Conservation (phyloP, 331 rosid species). For the Dryas integrifolia region DNA sequence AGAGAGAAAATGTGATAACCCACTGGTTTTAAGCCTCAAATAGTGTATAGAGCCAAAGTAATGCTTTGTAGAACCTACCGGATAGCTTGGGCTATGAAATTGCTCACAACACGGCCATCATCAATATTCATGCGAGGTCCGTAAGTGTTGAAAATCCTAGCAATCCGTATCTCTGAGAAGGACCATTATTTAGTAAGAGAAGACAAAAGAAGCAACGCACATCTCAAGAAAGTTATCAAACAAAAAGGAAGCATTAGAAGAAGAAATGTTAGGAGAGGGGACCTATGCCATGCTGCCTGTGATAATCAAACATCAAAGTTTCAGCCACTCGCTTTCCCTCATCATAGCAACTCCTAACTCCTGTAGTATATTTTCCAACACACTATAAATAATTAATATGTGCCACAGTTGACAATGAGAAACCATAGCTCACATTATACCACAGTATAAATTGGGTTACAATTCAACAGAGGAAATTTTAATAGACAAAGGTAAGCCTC, state of each 20-base stretch:
- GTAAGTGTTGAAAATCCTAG: constrained; percentile 51
- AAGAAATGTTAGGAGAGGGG: not conserved
- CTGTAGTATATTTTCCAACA: constrained; percentile 24
- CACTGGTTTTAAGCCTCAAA: not conserved
- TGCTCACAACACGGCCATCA: constrained; percentile 55
- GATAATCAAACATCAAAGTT: constrained; percentile 53
- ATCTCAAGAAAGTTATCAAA: not conserved
- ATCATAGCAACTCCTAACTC: constrained; percentile 56
- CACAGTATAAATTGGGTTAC: not conserved
- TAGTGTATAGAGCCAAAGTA: not conserved
- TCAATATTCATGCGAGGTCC: constrained; percentile 56
- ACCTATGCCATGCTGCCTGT: constrained; percentile 57
- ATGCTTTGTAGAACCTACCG: constrained; percentile 31
- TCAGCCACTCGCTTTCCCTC: constrained; percentile 59
- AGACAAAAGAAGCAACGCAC: not conserved
- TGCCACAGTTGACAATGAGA: not conserved
- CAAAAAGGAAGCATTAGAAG: not conserved
- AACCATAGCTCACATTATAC: not conserved
- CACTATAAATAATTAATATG: not conserved
- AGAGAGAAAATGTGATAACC: not conserved
- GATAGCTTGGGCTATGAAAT: constrained; percentile 50
- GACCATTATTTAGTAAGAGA: not conserved
- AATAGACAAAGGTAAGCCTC: not conserved
- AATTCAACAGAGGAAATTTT: not conserved
- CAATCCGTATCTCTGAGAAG: constrained; percentile 41